Conservation (phyloP, 1,139 yeast genomes). For the Pneumocystis carinii region DNA sequence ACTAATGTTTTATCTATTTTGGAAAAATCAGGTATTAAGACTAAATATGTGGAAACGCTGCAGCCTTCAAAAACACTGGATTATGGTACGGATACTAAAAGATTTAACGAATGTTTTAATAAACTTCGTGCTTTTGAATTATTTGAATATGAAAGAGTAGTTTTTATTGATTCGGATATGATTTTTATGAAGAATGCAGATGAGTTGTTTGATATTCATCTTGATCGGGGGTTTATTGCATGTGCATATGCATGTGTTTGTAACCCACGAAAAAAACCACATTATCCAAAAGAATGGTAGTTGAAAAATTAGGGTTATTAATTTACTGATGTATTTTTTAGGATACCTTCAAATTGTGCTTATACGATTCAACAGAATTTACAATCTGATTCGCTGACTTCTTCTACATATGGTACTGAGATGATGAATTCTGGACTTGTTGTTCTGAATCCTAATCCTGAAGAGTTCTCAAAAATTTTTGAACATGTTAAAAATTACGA, state of each 20-base stretch:
- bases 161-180: slow-evolving; percentile 45
- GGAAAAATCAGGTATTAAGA: slow-evolving; percentile 29
- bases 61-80: slow-evolving; percentile 32
- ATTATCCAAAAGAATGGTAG: slow-evolving; percentile 38
- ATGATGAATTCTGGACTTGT: slow-evolving; percentile 43
- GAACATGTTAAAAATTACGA: slow-evolving; percentile 20
- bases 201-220: slow-evolving; percentile 34
- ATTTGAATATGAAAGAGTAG: slow-evolving; percentile 34
- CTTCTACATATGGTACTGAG: slow-evolving; percentile 28
- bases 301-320: not conserved
- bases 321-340: not conserved
- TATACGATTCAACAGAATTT: slow-evolving; percentile 26
- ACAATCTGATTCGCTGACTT: slow-evolving; percentile 27
- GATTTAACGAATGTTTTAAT: slow-evolving; percentile 46
- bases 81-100: slow-evolving; percentile 30
- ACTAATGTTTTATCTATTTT: slow-evolving; percentile 16
- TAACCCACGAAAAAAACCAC: slow-evolving; percentile 36
- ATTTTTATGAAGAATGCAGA: slow-evolving; percentile 40
- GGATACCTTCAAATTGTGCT: slow-evolving; percentile 34
- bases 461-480: slow-evolving; percentile 27
- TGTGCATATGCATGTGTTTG: slow-evolving; percentile 49
- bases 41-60: slow-evolving; percentile 29
- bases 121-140: slow-evolving; percentile 40
- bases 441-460: slow-evolving; percentile 31
- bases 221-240: slow-evolving; percentile 31